Evolutionary conservation across 352 stramenopile genomes (phyloP).

Genomic region (Phytophthora agathidicida): DNA sequence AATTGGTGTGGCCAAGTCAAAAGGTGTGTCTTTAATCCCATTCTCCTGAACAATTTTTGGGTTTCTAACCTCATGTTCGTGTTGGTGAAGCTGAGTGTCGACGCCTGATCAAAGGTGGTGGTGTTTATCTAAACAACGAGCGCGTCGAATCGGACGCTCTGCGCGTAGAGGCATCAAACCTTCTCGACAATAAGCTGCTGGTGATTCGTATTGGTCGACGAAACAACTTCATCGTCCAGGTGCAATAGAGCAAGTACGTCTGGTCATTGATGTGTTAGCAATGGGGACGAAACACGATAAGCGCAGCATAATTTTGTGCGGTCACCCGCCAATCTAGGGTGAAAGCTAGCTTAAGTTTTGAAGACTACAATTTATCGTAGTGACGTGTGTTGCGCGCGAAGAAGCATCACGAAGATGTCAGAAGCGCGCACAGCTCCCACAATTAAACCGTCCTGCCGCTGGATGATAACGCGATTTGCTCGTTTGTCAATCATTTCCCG

Average conservation of each 20-base stretch:
- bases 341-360: no score
- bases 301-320: background rate
- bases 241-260: slow-evolving; percentile 33
- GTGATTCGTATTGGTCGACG: slow-evolving; percentile 74
- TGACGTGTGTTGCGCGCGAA: slow-evolving; percentile 53
- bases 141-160: slow-evolving; percentile 64
- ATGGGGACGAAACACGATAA: background rate
- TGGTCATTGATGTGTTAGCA: background rate
- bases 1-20: slow-evolving; percentile 91
- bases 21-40: slow-evolving; percentile 50
- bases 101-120: slow-evolving; percentile 95
- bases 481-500: slow-evolving; percentile 46
- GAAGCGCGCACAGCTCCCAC: slow-evolving; percentile 53
- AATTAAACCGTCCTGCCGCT: slow-evolving; percentile 13
- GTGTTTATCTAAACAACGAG: slow-evolving; percentile 94
- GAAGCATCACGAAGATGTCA: slow-evolving; percentile 57
- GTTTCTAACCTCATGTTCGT: slow-evolving; percentile 13
- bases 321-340: no score
- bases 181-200: slow-evolving; percentile 72
- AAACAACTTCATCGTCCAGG: slow-evolving; percentile 84
- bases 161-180: slow-evolving; percentile 40
- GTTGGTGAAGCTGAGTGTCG: slow-evolving; percentile 87
- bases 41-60: background rate
- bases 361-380: slow-evolving; percentile 4
- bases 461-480: slow-evolving; percentile 43